These are phyloP conservation scores for Arachnopeziza araneosa DNA, from an alignment of 2,329 filamentous ascomycete genomes.

Conservation along the genomic window DNA sequence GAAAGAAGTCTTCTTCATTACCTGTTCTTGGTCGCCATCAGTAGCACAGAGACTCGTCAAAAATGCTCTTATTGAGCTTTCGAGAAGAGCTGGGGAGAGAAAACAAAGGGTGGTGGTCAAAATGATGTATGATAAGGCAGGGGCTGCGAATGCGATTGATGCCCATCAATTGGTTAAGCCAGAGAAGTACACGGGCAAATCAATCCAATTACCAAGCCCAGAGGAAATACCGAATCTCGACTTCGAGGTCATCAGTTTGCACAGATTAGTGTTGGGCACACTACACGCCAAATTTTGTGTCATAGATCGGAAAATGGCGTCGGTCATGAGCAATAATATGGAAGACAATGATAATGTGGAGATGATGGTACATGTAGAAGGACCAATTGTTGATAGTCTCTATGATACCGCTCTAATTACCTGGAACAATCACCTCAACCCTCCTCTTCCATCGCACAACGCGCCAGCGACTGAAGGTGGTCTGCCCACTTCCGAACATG, in stretches of 20 bases:
- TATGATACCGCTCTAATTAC: conserved; percentile 70
- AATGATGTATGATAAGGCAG: conserved; percentile 69
- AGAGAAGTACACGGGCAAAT: conserved; percentile 50
- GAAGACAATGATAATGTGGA: conserved; percentile 74
- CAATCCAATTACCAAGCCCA: conserved; percentile 54
- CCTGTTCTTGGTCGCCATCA: conserved; percentile 67
- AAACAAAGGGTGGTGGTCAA: conserved; percentile 60
- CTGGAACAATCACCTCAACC: conserved; percentile 60
- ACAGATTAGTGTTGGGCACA: conserved; percentile 64
- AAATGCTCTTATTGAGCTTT: conserved; percentile 64
- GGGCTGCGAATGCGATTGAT: conserved; percentile 54
- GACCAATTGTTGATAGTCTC: conserved; percentile 68
- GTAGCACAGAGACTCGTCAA: conserved; percentile 62
- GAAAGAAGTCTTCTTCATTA: conserved; percentile 67
- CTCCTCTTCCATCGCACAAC: conserved; percentile 51
- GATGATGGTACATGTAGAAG: conserved; percentile 74
- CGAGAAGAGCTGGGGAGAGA: conserved; percentile 53
- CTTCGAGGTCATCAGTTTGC: conserved; percentile 68
- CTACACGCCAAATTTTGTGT: conserved; percentile 76
- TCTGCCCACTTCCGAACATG: conserved; percentile 18
- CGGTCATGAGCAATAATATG: conserved; percentile 75
- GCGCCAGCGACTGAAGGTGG: conserved; percentile 40
- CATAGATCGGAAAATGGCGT: conserved; percentile 64
- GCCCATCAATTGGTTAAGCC: conserved; percentile 40
- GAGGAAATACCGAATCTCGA: conserved; percentile 67